phyloP scores from a whole-genome alignment of 306 rosid species.

The Myrica gale region DNA sequence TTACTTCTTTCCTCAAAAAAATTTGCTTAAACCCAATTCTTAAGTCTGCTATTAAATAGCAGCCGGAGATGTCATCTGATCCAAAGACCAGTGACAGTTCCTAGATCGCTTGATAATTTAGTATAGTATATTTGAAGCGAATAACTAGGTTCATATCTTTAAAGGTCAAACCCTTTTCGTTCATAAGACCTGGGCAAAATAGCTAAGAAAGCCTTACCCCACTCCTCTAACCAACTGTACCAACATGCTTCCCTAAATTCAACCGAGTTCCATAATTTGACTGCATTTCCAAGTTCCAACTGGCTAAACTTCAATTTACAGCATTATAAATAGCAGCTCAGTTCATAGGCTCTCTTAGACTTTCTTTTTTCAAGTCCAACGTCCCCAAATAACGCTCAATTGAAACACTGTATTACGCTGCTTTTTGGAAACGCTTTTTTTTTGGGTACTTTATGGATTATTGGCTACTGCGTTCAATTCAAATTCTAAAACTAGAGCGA shows the following conservation, averaged over 20 bases:
- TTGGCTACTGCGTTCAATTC: not conserved
- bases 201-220: not conserved
- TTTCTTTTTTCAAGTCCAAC: not conserved
- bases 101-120: not conserved
- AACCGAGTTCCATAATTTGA: not conserved
- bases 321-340: not conserved
- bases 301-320: not conserved
- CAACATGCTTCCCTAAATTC: not conserved
- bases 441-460: not conserved
- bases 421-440: not conserved
- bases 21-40: not conserved
- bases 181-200: not conserved
- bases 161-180: not conserved
- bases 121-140: not conserved
- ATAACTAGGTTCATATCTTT: not conserved
- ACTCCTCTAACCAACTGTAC: not conserved
- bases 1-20: not conserved
- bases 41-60: not conserved
- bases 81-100: not conserved
- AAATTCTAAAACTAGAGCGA: not conserved
- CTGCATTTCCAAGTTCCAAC: not conserved
- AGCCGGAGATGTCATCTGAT: not conserved
- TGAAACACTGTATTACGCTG: not conserved
- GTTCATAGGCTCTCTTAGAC: not conserved
- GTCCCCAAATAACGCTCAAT: not conserved